phyloP scores from a whole-genome alignment of 495 filamentous ascomycete genomes.

The Aspergillus steynii region DNA sequence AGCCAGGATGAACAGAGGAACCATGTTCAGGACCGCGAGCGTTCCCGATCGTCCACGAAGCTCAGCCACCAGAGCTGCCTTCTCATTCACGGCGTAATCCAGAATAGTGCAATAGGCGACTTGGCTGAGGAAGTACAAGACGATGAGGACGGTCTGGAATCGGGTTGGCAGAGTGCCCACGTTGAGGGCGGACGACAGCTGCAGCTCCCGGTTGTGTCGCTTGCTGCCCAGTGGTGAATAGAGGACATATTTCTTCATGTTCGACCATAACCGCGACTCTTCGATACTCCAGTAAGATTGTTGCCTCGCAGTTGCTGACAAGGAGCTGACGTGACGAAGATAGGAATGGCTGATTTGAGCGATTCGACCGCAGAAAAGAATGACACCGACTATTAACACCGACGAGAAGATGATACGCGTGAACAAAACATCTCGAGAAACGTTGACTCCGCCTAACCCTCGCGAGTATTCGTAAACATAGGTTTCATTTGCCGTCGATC shows the following conservation, averaged over 20 bases:
- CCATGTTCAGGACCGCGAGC: conserved; percentile 82
- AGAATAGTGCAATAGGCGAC: conserved; percentile 75
- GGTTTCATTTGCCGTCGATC: conserved; percentile 32
- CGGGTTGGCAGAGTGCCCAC: conserved; percentile 88
- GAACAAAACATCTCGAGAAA: conserved; percentile 45
- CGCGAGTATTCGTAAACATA: conserved; percentile 48
- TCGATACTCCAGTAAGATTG: conserved; percentile 66
- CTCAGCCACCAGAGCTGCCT: conserved; percentile 57
- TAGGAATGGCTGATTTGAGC: conserved; percentile 64
- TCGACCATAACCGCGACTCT: conserved; percentile 64
- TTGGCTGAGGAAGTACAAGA: conserved; percentile 72
- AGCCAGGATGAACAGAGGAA: conserved; percentile 86
- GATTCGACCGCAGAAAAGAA: conserved; percentile 56
- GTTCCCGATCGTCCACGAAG: conserved; percentile 83
- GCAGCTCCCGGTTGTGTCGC: conserved; percentile 85
- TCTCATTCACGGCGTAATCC: conserved; percentile 58
- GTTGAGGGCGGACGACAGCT: conserved; percentile 80
- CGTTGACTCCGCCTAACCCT: conserved; percentile 43
- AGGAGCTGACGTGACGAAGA: conserved; percentile 69
- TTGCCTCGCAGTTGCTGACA: conserved; percentile 48
- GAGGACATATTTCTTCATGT: conserved; percentile 76
- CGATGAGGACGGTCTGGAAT: conserved; percentile 75
- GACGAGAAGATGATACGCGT: conserved; percentile 46
- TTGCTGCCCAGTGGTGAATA: conserved; percentile 81
- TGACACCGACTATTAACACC: conserved; percentile 49